Conservation (phyloP, 352 stramenopile genomes). For the Peronosclerospora sorghi region DNA sequence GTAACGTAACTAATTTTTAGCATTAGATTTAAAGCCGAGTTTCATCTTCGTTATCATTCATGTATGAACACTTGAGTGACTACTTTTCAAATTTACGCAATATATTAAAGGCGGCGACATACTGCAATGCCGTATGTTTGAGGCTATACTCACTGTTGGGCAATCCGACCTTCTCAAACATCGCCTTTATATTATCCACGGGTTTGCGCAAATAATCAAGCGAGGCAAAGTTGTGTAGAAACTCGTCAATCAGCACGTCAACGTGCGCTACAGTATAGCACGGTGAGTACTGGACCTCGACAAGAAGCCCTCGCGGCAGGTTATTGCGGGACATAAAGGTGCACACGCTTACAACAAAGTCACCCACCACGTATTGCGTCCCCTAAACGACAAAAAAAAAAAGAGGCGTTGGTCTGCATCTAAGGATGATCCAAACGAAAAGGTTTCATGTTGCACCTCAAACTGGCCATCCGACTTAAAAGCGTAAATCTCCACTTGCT, state of each 20-base stretch:
- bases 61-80: neutral
- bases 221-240: constrained; percentile 55
- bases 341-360: constrained; percentile 79
- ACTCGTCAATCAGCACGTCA: constrained; percentile 79
- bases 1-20: no score
- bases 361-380: constrained; percentile 69
- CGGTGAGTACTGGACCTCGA: constrained; percentile 79
- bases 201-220: constrained; percentile 66
- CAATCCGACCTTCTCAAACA: constrained; percentile 74
- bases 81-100: constrained; percentile 76
- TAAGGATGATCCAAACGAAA: neutral
- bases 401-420: neutral
- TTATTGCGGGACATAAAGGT: constrained; percentile 84
- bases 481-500: constrained; percentile 84
- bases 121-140: constrained; percentile 83
- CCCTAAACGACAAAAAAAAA: constrained; percentile 21
- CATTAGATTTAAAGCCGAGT: no score
- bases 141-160: constrained; percentile 64
- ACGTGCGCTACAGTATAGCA: constrained; percentile 66
- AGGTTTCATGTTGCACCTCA: constrained; percentile 27
- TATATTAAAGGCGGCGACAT: constrained; percentile 81
- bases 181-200: constrained; percentile 42
- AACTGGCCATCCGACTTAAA: constrained; percentile 85
- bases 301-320: constrained; percentile 59
- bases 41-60: no score